A percentile compares a stretch with the other conserved stretches of the same genome.
Evolutionary conservation across 305 asterid genomes (phyloP).

Genomic region (Euphrasia arctica): DNA sequence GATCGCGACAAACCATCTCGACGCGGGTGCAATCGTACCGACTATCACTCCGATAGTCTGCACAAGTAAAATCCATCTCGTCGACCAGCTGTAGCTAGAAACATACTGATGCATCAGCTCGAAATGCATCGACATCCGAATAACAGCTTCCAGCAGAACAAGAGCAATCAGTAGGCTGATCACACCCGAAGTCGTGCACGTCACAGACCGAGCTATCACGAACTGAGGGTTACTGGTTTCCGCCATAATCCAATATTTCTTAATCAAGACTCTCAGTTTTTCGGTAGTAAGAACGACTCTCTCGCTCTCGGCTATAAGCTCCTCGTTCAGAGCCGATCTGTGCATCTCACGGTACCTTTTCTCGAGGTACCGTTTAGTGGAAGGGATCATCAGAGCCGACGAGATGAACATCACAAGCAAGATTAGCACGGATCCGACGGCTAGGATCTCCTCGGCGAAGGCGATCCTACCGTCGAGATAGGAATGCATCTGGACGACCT

Average conservation of each 20-base stretch:
- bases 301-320: neutral
- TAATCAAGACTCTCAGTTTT: constrained; percentile 29
- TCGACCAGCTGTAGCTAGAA: constrained; percentile 41
- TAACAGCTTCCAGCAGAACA: constrained; percentile 22
- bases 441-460: constrained; percentile 26
- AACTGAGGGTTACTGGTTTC: constrained; percentile 50
- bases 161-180: constrained; percentile 25
- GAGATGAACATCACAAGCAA: constrained; percentile 29
- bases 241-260: constrained; percentile 50
- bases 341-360: constrained; percentile 35
- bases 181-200: constrained; percentile 27
- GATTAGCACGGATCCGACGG: constrained; percentile 23
- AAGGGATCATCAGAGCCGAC: constrained; percentile 33
- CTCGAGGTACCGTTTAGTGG: constrained; percentile 32
- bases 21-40: constrained; percentile 44
- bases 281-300: constrained; percentile 12
- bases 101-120: neutral
- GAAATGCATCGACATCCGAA: constrained; percentile 20
- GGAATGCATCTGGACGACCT: constrained; percentile 28
- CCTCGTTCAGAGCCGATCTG: constrained; percentile 29
- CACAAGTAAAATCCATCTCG: constrained; percentile 28
- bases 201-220: constrained; percentile 41
- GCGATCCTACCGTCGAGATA: constrained; percentile 14
- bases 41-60: constrained; percentile 39
- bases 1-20: constrained; percentile 35